Percentiles rank a stretch among this genome's conserved stretches.
Conservation (phyloP, 495 filamentous ascomycete species). For the Chaetomium fimeti region DNA sequence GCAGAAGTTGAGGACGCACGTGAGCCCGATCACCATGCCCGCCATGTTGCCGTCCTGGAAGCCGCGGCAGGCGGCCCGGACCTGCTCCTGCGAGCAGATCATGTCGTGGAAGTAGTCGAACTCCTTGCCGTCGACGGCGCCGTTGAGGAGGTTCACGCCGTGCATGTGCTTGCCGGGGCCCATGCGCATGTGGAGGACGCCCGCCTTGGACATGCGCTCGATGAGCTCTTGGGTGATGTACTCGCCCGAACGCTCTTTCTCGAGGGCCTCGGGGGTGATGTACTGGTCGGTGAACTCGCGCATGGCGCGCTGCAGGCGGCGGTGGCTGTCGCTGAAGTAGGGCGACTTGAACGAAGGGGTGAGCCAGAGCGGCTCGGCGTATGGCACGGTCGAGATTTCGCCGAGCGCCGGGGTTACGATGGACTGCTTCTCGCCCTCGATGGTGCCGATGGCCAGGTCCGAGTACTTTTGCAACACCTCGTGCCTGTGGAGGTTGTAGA, state of each 20-base stretch:
- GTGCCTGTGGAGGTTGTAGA: slow-evolving; percentile 91
- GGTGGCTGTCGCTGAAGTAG: slow-evolving; percentile 78
- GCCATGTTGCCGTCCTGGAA: slow-evolving; percentile 64
- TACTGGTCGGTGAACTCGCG: slow-evolving; percentile 71
- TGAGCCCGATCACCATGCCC: slow-evolving; percentile 81
- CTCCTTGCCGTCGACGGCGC: slow-evolving; percentile 71
- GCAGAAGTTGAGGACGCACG: slow-evolving; percentile 77
- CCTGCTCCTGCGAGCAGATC: slow-evolving; percentile 70
- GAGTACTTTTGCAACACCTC: slow-evolving; percentile 80
- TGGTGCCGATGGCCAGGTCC: slow-evolving; percentile 69
- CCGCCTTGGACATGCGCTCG: slow-evolving; percentile 69
- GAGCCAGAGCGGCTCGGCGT: slow-evolving; percentile 80
- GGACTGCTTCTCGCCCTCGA: slow-evolving; percentile 71
- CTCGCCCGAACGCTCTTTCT: slow-evolving; percentile 73
- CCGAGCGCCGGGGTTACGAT: slow-evolving; percentile 69
- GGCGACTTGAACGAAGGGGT: slow-evolving; percentile 74
- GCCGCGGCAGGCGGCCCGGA: slow-evolving; percentile 65
- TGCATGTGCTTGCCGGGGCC: slow-evolving; percentile 83
- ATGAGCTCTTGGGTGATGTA: slow-evolving; percentile 76
- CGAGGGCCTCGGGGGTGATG: slow-evolving; percentile 70
- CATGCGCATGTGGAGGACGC: slow-evolving; percentile 76
- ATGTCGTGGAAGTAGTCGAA: slow-evolving; percentile 89
- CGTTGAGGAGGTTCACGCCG: slow-evolving; percentile 63
- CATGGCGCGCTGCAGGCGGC: slow-evolving; percentile 65
- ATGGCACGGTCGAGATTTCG: slow-evolving; percentile 72